phyloP scores from a whole-genome alignment of 2,329 filamentous ascomycete species.

The Venturiaceae sp. region DNA sequence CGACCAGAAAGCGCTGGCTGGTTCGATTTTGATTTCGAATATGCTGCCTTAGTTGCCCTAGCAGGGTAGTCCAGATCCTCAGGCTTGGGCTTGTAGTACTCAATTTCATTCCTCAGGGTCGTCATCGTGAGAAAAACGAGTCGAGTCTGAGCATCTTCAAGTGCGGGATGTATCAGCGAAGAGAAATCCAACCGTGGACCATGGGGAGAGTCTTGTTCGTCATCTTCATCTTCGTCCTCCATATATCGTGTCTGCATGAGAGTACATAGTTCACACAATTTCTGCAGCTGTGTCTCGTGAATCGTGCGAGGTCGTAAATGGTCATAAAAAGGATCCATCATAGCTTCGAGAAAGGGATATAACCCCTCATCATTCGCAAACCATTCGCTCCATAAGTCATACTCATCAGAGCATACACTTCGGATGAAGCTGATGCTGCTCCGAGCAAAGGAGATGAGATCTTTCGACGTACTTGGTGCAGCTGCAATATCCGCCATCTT shows the following conservation, averaged over 20 bases:
- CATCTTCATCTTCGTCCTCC: conserved; percentile 38
- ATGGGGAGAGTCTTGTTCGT: conserved; percentile 39
- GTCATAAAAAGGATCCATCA: conserved; percentile 60
- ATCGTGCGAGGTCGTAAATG: conserved; percentile 55
- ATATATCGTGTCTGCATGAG: conserved; percentile 57
- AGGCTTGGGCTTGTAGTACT: conserved; percentile 53
- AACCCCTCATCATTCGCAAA: conserved; percentile 53
- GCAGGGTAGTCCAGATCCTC: conserved; percentile 55
- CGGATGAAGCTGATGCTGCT: conserved; percentile 56
- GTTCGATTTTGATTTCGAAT: conserved; percentile 17
- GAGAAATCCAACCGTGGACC: conserved; percentile 52
- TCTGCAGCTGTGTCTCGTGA: conserved; percentile 56
- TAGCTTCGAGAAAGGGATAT: conserved; percentile 56
- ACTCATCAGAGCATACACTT: conserved; percentile 57
- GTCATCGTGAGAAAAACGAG: conserved; percentile 56
- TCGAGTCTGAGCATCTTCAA: conserved; percentile 59
- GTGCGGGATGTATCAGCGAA: conserved; percentile 49
- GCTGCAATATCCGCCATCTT: conserved; percentile 48
- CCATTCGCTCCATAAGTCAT: conserved; percentile 58
- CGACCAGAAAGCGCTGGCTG: conserved; percentile 42
- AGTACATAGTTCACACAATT: conserved; percentile 57
- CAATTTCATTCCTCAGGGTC: conserved; percentile 56
- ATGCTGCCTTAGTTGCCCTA: conserved; percentile 17
- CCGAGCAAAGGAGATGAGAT: conserved; percentile 55
- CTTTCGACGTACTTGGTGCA: conserved; percentile 49